These are phyloP conservation scores for Gracilariopsis chorda DNA, from an alignment of 23 red algal genomes.

Conservation along the genomic window DNA sequence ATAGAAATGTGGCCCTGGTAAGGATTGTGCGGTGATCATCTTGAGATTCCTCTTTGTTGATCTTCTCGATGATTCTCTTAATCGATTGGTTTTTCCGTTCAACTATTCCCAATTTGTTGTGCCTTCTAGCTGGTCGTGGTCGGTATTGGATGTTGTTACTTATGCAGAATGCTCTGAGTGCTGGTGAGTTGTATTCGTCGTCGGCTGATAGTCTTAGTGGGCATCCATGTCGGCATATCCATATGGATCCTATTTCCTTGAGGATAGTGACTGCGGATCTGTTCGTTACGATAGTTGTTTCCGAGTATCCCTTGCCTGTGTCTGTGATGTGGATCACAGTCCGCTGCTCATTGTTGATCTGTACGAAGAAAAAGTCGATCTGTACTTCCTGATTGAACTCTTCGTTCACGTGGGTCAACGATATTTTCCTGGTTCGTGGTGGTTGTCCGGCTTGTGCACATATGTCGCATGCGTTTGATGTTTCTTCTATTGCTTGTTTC, in stretches of 20 bases:
- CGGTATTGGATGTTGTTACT: neutral
- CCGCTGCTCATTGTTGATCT: neutral
- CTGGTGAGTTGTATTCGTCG: neutral
- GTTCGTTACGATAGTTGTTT: neutral
- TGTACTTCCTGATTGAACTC: slow-evolving; percentile 16
- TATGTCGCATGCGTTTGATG: neutral
- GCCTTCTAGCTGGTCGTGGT: neutral
- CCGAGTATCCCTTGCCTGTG: neutral
- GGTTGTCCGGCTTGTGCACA: neutral
- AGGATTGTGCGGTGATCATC: neutral
- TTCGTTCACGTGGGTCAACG: slow-evolving; percentile 25
- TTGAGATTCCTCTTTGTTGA: neutral
- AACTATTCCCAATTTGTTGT: neutral
- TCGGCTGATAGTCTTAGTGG: neutral
- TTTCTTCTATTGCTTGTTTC: neutral
- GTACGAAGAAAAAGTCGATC: neutral
- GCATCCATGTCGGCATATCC: neutral
- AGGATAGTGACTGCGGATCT: neutral
- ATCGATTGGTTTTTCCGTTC: slow-evolving; percentile 14
- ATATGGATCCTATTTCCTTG: neutral
- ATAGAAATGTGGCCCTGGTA: neutral
- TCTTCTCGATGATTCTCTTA: neutral
- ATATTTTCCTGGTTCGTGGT: slow-evolving; percentile 1
- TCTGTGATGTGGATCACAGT: neutral
- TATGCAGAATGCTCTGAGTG: neutral